phyloP scores from a whole-genome alignment of 164 flowering plant genomes.

The Cinnamomum chago region DNA sequence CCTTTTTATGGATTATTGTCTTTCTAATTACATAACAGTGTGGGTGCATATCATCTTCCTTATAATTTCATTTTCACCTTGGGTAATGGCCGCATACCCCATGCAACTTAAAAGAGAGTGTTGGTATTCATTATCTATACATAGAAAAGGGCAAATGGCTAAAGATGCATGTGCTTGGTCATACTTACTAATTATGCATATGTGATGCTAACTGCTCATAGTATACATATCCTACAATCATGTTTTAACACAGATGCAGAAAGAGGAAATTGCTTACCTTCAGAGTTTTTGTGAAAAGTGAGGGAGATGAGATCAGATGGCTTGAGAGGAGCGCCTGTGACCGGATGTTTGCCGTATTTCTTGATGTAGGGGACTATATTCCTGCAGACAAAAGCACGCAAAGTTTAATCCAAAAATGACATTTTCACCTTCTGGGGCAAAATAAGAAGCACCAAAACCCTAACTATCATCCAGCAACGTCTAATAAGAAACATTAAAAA shows the following conservation, averaged over 20 bases:
- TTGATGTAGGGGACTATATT: conserved; percentile 72
- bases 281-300: conserved; percentile 83
- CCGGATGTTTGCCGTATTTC: conserved; percentile 87
- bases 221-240: background rate
- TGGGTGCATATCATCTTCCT: too few species aligned
- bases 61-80: too few species aligned
- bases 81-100: too few species aligned
- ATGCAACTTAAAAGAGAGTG: too few species aligned
- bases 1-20: too few species aligned
- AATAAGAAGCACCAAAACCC: background rate
- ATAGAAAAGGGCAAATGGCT: background rate
- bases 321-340: conserved; percentile 69
- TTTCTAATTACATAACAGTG: too few species aligned
- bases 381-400: conserved; percentile 38
- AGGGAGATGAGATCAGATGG: conserved; percentile 74
- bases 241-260: background rate
- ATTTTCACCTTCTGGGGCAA: background rate
- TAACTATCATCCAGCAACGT: background rate
- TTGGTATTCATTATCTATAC: background rate
- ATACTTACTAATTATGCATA: background rate
- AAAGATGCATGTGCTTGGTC: background rate
- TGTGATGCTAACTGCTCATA: background rate
- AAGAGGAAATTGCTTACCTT: conserved; percentile 38
- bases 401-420: background rate
- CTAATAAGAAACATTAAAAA: too few species aligned